Evolutionary conservation across 2,329 filamentous ascomycete genomes (phyloP).

Genomic region (Cordyceps javanica): DNA sequence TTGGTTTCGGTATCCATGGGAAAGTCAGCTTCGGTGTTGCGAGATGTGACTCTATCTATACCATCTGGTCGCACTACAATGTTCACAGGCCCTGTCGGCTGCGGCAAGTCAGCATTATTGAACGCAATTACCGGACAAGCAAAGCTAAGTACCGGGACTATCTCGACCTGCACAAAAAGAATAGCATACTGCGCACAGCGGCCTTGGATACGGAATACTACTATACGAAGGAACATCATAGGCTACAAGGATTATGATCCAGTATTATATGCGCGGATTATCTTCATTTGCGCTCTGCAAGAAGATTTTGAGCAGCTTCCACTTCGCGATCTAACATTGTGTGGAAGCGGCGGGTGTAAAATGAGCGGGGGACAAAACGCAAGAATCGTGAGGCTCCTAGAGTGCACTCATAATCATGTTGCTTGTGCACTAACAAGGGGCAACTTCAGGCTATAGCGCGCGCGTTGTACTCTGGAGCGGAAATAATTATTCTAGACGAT

Average conservation of each 20-base stretch:
- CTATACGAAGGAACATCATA: conserved; percentile 32
- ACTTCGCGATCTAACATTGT: neutral
- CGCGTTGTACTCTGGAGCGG: conserved; percentile 6
- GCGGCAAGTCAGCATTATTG: neutral
- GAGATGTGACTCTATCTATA: neutral
- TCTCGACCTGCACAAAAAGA: neutral
- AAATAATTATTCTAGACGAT: conserved; percentile 13
- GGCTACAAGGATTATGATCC: conserved; percentile 16
- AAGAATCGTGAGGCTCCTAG: neutral
- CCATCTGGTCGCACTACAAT: neutral
- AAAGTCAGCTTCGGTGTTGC: neutral
- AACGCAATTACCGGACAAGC: neutral
- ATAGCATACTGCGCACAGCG: conserved; percentile 20
- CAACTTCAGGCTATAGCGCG: neutral
- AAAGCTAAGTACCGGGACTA: neutral
- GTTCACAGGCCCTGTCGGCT: neutral
- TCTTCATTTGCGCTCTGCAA: neutral
- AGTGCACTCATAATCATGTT: neutral
- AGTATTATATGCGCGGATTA: neutral
- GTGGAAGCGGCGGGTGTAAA: neutral
- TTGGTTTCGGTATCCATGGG: neutral
- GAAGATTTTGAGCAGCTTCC: neutral
- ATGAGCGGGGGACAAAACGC: conserved; percentile 1
- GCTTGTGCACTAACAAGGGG: neutral
- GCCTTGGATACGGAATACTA: conserved; percentile 37